Base-by-base conservation (phyloP, 805 yeast species). In the Wickerhamiella azyma region DNA sequence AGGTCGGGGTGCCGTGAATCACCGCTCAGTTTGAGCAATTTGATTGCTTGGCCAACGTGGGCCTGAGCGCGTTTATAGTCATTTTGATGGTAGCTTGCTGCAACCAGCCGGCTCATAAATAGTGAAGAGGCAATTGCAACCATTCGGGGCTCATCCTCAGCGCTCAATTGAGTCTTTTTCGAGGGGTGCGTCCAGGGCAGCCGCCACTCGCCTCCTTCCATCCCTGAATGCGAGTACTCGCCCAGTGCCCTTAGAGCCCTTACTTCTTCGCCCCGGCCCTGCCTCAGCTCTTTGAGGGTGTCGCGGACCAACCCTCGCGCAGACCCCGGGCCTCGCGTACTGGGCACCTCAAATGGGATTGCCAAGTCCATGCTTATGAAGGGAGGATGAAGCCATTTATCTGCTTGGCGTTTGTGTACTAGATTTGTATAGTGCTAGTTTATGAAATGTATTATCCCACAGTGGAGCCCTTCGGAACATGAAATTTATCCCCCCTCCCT, bases 221-320 rank as follows among this genome's bases (percentile, higher is more conserved):
- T 28, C 13, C 13, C 28, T 2, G 10, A 5, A 13, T 16, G 16
- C 16, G 28, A 37, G 32, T 48, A 48, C 18, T 45, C 45, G 29
- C 42, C 36, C 17, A 18, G 49, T n/a, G 40, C 49, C 13, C 40
- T 52, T 32, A 35, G 43, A 35, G 49, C 49, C 9, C 33, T 17
- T 17, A 18, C 41, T 26, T 17, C 54, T 28, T 9, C 63, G 60
- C 47, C 57, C 39, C 43, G 58, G 32, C 62, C 62, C 56, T 4
- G 59, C 46, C 19, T 54, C 47, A 16, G 50, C 13, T 41, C 39
- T 37, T 46, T 38, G 26, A 56, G 50, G 3, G 52, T 42, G 30
- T 48, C 56, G n/a, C 47, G 49, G 9, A 53, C 53, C n/a, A 45
- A 47, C 3, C 38, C 41, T 52, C 60, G 29, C 33, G 16, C 33